phyloP scores from a whole-genome alignment of 139 green algal species.

The Chloropicon primus region DNA sequence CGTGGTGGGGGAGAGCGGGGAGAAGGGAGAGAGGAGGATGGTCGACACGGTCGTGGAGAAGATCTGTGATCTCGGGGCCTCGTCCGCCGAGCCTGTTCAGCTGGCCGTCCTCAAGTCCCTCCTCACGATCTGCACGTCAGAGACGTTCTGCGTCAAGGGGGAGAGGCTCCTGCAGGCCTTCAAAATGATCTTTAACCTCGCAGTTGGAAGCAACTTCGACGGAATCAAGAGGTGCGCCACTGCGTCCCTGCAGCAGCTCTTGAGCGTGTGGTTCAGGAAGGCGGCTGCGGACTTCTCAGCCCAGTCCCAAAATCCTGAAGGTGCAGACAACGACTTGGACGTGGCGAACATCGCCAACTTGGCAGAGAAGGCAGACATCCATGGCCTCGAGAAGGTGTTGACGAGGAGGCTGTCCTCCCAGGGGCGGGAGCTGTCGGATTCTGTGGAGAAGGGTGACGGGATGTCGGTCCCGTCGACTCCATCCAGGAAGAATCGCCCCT shows the following conservation, averaged over 20 bases:
- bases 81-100: conserved; percentile 38
- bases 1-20: not conserved
- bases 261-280: not conserved
- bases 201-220: conserved; percentile 41
- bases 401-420: not conserved
- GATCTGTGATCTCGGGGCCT: conserved; percentile 26
- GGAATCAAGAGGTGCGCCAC: conserved; percentile 37
- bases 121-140: conserved; percentile 67
- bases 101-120: conserved; percentile 62
- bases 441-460: no score
- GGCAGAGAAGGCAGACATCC: not conserved
- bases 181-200: conserved; percentile 70
- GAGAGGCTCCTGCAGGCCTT: conserved; percentile 55
- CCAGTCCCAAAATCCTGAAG: not conserved
- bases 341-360: not conserved
- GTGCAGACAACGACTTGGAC: not conserved
- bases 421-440: no score
- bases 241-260: not conserved
- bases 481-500: not conserved
- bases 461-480: not conserved
- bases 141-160: conserved; percentile 78
- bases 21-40: not conserved
- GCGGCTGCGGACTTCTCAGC: not conserved
- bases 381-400: not conserved
- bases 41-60: not conserved